These are phyloP conservation scores for Brasilioporus rufonigricans DNA, from an alignment of 768 basidiomycete species.

Conservation along the genomic window DNA sequence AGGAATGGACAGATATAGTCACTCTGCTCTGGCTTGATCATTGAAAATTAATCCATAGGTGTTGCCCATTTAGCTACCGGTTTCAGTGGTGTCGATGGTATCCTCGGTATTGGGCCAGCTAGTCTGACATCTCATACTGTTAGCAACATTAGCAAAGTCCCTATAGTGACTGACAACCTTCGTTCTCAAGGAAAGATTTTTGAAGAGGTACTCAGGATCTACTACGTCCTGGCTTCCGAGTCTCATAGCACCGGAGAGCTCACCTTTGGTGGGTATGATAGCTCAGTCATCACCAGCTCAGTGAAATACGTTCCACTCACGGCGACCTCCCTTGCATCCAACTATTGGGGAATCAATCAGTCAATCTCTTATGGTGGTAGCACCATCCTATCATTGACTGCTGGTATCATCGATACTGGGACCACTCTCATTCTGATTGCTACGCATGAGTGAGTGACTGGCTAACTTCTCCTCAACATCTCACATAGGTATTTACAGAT, in stretches of 20 bases:
- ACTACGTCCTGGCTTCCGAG: constrained; percentile 26
- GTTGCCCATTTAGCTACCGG: constrained; percentile 22
- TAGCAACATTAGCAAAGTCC: constrained; percentile 13
- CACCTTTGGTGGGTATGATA: constrained; percentile 1
- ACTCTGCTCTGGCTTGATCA: constrained; percentile 1
- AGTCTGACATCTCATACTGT: constrained; percentile 31
- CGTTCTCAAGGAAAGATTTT: constrained; percentile 27
- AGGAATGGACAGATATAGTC: constrained; percentile 8
- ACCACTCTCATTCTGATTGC: too few species aligned
- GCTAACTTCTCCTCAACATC: constrained; percentile 1
- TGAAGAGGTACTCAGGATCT: constrained; percentile 29
- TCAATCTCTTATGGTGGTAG: constrained; percentile 26
- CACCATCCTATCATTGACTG: constrained; percentile 23
- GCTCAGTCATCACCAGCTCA: neutral
- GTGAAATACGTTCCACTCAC: neutral
- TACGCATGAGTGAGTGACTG: constrained; percentile 6
- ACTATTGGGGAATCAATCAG: constrained; percentile 28
- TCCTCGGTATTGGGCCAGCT: constrained; percentile 36
- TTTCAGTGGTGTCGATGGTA: constrained; percentile 29
- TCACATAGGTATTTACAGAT: constrained; percentile 20
- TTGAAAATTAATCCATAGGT: constrained; percentile 34
- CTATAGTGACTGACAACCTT: constrained; percentile 37
- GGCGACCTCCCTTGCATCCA: neutral
- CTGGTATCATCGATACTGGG: constrained; percentile 38
- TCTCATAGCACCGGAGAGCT: neutral